Conservation (phyloP, 2,329 filamentous ascomycete genomes). For the Ceratocystis harringtonii region DNA sequence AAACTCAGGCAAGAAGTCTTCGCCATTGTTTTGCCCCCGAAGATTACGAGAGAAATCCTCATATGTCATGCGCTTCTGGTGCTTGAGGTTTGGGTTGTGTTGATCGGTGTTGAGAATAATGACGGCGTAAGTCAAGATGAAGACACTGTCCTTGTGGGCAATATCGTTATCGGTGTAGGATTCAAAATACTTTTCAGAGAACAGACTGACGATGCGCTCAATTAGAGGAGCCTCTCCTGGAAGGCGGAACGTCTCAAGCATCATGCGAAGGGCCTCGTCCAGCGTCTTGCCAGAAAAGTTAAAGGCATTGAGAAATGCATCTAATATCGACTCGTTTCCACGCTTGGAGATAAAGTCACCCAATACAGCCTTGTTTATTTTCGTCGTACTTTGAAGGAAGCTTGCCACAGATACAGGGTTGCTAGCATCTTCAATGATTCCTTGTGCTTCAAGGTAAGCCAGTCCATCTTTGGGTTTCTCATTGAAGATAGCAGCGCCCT, state of each 20-base stretch:
- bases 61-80: conserved; percentile 66
- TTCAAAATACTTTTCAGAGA: conserved; percentile 72
- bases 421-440: conserved; percentile 63
- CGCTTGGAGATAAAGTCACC: conserved; percentile 90
- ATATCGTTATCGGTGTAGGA: conserved; percentile 53
- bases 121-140: conserved; percentile 84
- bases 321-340: conserved; percentile 70
- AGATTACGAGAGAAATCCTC: conserved; percentile 76
- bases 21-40: conserved; percentile 72
- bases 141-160: conserved; percentile 74
- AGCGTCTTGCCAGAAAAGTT: conserved; percentile 76
- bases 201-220: conserved; percentile 76
- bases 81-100: conserved; percentile 79
- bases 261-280: conserved; percentile 71
- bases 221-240: conserved; percentile 89
- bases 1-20: conserved; percentile 73
- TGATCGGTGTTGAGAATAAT: conserved; percentile 97
- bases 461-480: conserved; percentile 84
- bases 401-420: conserved; percentile 66
- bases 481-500: conserved; percentile 82
- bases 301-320: conserved; percentile 73
- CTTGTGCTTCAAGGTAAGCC: conserved; percentile 68
- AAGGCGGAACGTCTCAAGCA: conserved; percentile 85
- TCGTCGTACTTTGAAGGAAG: conserved; percentile 75
- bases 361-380: conserved; percentile 77